phyloP scores from a whole-genome alignment of 805 yeast species.

The Metschnikowia similis region DNA sequence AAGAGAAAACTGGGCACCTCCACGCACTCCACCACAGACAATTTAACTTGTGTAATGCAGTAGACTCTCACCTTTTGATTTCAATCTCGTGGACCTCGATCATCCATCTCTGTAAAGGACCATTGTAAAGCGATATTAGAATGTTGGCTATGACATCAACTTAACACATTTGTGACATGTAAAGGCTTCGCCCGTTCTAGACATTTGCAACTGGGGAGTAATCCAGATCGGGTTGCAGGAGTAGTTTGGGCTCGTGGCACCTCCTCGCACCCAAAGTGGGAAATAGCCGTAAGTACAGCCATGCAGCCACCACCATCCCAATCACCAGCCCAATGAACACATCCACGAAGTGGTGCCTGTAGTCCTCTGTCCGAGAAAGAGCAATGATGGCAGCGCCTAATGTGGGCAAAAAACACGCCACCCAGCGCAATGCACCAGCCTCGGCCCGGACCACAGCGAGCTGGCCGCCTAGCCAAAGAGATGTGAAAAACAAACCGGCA shows the following conservation, averaged over 20 bases:
- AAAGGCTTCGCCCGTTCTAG: not conserved
- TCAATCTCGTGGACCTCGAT: no score
- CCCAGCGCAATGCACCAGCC: slow-evolving; percentile 61
- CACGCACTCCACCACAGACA: no score
- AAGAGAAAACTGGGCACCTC: no score
- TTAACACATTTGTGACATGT: no score
- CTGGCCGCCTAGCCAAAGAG: slow-evolving; percentile 70
- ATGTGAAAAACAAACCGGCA: slow-evolving; percentile 59
- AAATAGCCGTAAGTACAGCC: slow-evolving; percentile 52
- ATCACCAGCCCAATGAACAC: slow-evolving; percentile 66
- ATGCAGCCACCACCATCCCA: slow-evolving; percentile 59
- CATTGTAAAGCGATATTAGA: no score
- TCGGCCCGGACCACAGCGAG: slow-evolving; percentile 40
- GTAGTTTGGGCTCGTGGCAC: slow-evolving; percentile 40
- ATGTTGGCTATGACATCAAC: not conserved
- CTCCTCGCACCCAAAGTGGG: slow-evolving; percentile 33
- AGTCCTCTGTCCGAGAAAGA: slow-evolving; percentile 81
- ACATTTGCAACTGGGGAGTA: slow-evolving; percentile 13
- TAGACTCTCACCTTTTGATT: no score
- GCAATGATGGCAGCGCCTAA: slow-evolving; percentile 76
- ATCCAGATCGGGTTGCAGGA: slow-evolving; percentile 8
- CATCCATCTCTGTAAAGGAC: no score
- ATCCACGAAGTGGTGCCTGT: slow-evolving; percentile 90
- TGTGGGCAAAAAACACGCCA: slow-evolving; percentile 51
- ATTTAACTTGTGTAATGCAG: no score